These are phyloP conservation scores for Penicillium nordicum DNA, from an alignment of 2,329 filamentous ascomycete genomes.

Conservation along the genomic window DNA sequence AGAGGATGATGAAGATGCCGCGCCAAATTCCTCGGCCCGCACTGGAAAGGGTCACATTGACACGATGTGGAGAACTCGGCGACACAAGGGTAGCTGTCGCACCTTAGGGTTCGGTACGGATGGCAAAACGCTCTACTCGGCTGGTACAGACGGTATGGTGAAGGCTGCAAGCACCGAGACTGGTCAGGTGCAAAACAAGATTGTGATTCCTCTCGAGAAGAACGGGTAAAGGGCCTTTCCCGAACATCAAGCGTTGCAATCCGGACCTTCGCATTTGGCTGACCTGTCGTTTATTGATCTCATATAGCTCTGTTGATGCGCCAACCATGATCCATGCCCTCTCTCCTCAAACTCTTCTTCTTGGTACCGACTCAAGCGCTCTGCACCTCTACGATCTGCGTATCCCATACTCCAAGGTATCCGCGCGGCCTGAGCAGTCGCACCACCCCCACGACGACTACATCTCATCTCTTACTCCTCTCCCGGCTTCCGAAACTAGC, in stretches of 20 bases:
- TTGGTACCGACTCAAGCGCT: conserved; percentile 85
- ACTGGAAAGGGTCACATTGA: conserved; percentile 73
- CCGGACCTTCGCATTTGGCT: neutral
- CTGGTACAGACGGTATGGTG: conserved; percentile 61
- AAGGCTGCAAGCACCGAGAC: conserved; percentile 59
- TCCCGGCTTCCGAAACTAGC: conserved; percentile 74
- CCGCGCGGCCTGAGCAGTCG: conserved; percentile 68
- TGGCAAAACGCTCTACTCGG: conserved; percentile 63
- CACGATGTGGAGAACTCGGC: conserved; percentile 77
- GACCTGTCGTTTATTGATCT: conserved; percentile 7
- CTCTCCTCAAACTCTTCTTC: conserved; percentile 80
- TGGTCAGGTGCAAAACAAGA: conserved; percentile 73
- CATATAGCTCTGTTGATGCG: conserved; percentile 57
- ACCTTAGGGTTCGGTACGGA: conserved; percentile 75
- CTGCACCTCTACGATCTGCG: conserved; percentile 86
- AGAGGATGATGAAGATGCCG: conserved; percentile 49
- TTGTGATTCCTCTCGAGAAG: conserved; percentile 61
- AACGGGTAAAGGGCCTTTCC: conserved; percentile 38
- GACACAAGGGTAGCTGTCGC: conserved; percentile 93
- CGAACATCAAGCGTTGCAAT: conserved; percentile 1
- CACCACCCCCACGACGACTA: conserved; percentile 90
- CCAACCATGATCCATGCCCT: conserved; percentile 78
- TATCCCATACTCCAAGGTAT: conserved; percentile 52
- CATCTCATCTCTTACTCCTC: conserved; percentile 78
- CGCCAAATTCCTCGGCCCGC: conserved; percentile 42